A percentile compares a stretch with the other conserved stretches of the same genome.
phyloP scores from a whole-genome alignment of 768 basidiomycete genomes.

The Saitozyma sp. region DNA sequence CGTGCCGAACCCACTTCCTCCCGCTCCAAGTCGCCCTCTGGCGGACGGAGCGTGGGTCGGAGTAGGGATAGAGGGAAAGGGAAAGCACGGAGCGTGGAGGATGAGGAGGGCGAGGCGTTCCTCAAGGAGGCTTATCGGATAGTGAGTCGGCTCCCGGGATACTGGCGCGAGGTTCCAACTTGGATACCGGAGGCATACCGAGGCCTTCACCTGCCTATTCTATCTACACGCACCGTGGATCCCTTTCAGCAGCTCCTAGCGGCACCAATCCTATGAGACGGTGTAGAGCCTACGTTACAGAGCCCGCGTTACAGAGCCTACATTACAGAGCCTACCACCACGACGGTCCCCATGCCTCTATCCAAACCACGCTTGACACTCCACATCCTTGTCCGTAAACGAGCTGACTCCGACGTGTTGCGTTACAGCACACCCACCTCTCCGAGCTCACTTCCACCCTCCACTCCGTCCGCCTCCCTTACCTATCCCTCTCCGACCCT shows the following conservation, averaged over 20 bases:
- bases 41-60: constrained; percentile 26
- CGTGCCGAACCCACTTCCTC: no score
- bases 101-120: constrained; percentile 30
- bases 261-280: no score
- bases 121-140: constrained; percentile 50
- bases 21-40: not conserved
- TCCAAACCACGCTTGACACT: no score
- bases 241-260: no score
- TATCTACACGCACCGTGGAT: no score
- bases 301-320: no score
- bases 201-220: not conserved
- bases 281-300: no score
- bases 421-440: constrained; percentile 42
- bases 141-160: constrained; percentile 21
- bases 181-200: not conserved
- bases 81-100: not conserved
- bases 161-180: not conserved
- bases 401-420: no score
- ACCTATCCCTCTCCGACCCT: constrained; percentile 64
- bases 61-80: constrained; percentile 26
- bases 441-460: constrained; percentile 58
- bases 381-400: no score
- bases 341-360: no score
- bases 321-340: no score
- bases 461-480: constrained; percentile 73